Percentiles rank a stretch among this genome's conserved stretches.
phyloP scores from a whole-genome alignment of 345 rosid species.

The Eucalyptus pauciflora region DNA sequence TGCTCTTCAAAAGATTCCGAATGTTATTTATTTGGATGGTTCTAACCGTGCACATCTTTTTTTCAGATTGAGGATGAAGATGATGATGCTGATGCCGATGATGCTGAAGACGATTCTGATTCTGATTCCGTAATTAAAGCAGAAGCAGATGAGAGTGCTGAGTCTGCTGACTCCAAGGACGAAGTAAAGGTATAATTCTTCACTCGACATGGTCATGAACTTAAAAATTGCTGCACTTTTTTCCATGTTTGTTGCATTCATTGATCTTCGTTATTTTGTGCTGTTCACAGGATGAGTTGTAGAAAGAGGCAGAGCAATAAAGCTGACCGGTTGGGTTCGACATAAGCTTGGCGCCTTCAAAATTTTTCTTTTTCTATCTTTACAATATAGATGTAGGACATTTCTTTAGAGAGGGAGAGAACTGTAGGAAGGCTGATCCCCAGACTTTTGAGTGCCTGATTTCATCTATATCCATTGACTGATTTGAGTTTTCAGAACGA shows the following conservation, averaged over 20 bases:
- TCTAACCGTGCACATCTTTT: not conserved
- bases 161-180: constrained; percentile 3
- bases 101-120: constrained; percentile 8
- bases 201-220: not conserved
- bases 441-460: not conserved
- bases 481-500: not conserved
- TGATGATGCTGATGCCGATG: constrained; percentile 12
- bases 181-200: not conserved
- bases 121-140: not conserved
- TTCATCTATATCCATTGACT: not conserved
- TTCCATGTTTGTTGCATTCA: not conserved
- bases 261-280: not conserved
- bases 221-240: not conserved
- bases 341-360: not conserved
- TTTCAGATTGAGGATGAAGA: constrained; percentile 9
- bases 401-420: not conserved
- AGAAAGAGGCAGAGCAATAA: not conserved
- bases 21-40: not conserved
- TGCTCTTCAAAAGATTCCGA: not conserved
- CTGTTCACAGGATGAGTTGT: not conserved
- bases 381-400: not conserved
- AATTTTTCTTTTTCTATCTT: not conserved
- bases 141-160: not conserved
- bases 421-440: not conserved
- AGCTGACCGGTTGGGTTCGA: not conserved